A percentile compares a stretch with the other conserved stretches of the same genome.
These are phyloP conservation scores for Breviolum minutum DNA, from an alignment of 73 alveolate genomes.

Conservation along the genomic window DNA sequence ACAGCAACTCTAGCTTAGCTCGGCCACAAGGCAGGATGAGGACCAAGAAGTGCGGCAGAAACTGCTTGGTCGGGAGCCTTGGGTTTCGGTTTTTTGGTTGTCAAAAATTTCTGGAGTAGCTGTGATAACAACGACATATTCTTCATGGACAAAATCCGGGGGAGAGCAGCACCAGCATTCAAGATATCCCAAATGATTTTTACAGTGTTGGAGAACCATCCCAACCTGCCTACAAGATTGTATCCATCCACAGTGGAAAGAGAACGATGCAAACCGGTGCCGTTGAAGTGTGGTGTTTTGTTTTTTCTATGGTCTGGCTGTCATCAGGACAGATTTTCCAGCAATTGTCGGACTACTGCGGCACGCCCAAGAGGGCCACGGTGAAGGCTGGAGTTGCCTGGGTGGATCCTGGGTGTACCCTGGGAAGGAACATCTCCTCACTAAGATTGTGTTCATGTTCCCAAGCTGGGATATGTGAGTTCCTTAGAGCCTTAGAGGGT, in stretches of 20 bases:
- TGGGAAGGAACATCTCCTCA: too few relatives aligned
- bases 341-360: slow-evolving; percentile 60
- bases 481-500: too few relatives aligned
- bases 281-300: not conserved
- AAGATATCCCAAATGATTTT: too few relatives aligned
- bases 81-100: not conserved
- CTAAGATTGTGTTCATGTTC: too few relatives aligned
- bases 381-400: slow-evolving; percentile 29
- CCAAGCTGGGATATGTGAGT: too few relatives aligned
- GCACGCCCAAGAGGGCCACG: slow-evolving; percentile 68
- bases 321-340: slow-evolving; percentile 48
- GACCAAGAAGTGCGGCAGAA: slow-evolving; percentile 5
- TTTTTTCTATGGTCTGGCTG: not conserved
- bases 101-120: too few relatives aligned
- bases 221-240: too few relatives aligned
- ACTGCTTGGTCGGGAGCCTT: not conserved
- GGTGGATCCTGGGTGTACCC: not conserved
- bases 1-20: too few relatives aligned
- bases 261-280: not conserved
- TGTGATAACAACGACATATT: too few relatives aligned
- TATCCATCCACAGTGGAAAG: not conserved
- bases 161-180: too few relatives aligned
- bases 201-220: too few relatives aligned
- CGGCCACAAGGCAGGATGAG: not conserved
- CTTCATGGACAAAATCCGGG: too few relatives aligned